phyloP scores from a whole-genome alignment of 2,329 filamentous ascomycete species.

The Colletotrichum sp. region DNA sequence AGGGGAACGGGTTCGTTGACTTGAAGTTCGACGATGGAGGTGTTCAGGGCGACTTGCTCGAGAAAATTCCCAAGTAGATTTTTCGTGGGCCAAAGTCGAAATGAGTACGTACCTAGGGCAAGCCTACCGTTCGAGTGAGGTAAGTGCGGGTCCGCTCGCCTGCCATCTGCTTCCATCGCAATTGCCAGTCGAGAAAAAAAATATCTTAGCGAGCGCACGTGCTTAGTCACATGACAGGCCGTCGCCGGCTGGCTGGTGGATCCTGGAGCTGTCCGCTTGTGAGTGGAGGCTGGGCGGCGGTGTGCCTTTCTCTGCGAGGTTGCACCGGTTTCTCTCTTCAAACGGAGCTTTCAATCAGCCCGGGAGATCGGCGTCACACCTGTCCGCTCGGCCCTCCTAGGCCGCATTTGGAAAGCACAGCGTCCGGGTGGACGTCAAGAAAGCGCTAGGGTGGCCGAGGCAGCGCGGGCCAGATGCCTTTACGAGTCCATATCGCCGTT shows the following conservation, averaged over 20 bases:
- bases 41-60: conserved; percentile 27
- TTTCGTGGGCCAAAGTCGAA: background rate
- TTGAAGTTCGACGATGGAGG: conserved; percentile 21
- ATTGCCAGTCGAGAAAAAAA: background rate
- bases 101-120: conserved; percentile 34
- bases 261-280: background rate
- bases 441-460: conserved; percentile 4
- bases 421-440: conserved; percentile 1
- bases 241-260: background rate
- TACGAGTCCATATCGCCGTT: conserved; percentile 12
- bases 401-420: conserved; percentile 8
- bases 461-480: conserved; percentile 16
- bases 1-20: conserved; percentile 26
- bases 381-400: conserved; percentile 14
- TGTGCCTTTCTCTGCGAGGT: background rate
- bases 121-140: conserved; percentile 15
- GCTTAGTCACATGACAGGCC: background rate
- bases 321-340: background rate
- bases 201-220: background rate
- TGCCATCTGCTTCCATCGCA: background rate
- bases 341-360: conserved; percentile 8
- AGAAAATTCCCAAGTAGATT: background rate
- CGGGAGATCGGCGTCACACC: conserved; percentile 16
- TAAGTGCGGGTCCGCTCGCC: background rate
- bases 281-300: background rate